Evolutionary conservation across 1,139 yeast species (phyloP).

Genomic region (Yamadazyma membranifaciens): DNA sequence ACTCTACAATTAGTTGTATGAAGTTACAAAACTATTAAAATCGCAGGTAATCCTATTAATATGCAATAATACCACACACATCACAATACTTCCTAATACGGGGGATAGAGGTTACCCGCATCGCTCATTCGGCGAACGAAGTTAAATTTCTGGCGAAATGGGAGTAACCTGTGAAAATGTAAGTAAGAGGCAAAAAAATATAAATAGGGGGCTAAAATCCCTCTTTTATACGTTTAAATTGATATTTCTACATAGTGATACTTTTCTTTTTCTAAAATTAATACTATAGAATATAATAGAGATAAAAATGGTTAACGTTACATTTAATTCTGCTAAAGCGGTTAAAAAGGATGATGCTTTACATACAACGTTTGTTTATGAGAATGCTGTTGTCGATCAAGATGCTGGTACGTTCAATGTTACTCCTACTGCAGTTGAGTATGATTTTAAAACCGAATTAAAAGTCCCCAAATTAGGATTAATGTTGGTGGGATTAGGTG

Average conservation of each 20-base stretch:
- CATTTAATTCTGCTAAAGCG: constrained; percentile 64
- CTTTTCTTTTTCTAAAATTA: too few species aligned
- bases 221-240: not conserved
- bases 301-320: constrained; percentile 29
- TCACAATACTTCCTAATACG: not conserved
- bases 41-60: too few species aligned
- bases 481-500: constrained; percentile 91
- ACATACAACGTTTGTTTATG: constrained; percentile 61
- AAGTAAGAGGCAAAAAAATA: constrained; percentile 14
- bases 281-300: not conserved
- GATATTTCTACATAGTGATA: not conserved
- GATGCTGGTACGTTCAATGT: constrained; percentile 61
- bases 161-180: not conserved
- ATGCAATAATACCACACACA: too few species aligned
- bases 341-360: constrained; percentile 58
- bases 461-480: constrained; percentile 85
- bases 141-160: not conserved
- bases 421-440: constrained; percentile 69
- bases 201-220: constrained; percentile 17
- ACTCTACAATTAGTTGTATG: too few species aligned
- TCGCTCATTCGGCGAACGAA: constrained; percentile 5
- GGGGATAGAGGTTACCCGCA: constrained; percentile 2
- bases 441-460: constrained; percentile 84
- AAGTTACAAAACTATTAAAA: too few species aligned
- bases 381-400: constrained; percentile 39